A percentile compares a stretch with the other conserved stretches of the same genome.
These are phyloP conservation scores for Microdochium nivale DNA, from an alignment of 2,329 filamentous ascomycete species.

Conservation along the genomic window DNA sequence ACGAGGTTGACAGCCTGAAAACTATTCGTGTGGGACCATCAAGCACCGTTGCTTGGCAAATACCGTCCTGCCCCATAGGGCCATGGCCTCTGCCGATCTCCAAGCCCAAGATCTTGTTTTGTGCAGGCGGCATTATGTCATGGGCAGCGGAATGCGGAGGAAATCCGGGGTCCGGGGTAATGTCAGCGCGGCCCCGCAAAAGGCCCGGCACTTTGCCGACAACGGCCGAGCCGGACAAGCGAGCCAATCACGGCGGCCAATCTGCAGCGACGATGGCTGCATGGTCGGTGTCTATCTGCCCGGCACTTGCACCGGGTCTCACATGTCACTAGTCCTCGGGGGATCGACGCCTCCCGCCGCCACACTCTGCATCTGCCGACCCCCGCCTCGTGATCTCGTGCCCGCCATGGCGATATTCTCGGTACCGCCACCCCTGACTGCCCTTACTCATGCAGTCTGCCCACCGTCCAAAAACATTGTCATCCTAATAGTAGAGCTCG, in stretches of 20 bases:
- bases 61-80: too few species aligned
- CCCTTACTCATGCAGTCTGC: too few species aligned
- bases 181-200: background rate
- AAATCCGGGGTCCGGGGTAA: conserved; percentile 1
- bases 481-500: background rate
- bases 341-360: background rate
- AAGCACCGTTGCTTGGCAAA: too few species aligned
- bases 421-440: background rate
- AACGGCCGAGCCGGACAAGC: background rate
- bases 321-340: background rate
- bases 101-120: too few species aligned
- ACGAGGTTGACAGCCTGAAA: too few species aligned
- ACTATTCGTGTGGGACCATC: too few species aligned
- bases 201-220: background rate
- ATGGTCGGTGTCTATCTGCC: background rate
- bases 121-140: background rate
- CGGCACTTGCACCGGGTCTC: background rate
- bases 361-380: background rate
- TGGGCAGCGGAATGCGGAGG: background rate
- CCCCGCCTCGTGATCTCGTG: background rate
- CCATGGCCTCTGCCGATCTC: too few species aligned
- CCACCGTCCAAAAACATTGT: background rate
- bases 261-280: background rate
- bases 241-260: background rate
- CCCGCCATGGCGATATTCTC: background rate